A percentile compares a stretch with the other conserved stretches of the same genome.
Conservation (phyloP, 345 rosid species). For the Citrus australasica region DNA sequence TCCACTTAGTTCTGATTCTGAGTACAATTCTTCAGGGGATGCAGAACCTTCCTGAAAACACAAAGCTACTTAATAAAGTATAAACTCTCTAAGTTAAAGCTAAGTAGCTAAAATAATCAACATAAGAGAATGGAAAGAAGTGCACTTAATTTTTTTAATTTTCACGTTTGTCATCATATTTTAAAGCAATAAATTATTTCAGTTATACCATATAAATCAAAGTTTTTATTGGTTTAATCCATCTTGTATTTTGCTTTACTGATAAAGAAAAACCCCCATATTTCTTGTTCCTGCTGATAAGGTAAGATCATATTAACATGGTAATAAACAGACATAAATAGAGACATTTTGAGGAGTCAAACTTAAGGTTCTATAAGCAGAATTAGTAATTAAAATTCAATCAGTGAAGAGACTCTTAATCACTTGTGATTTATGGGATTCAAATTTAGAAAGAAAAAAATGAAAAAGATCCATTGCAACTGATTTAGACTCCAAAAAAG, state of each 20-base stretch:
- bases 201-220: neutral
- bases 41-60: constrained; percentile 71
- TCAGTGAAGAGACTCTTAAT: neutral
- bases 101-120: constrained; percentile 8
- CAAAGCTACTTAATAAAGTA: constrained; percentile 17
- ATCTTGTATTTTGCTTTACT: neutral
- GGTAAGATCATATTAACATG: neutral
- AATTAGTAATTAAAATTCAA: neutral
- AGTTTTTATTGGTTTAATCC: neutral
- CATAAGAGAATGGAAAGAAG: neutral
- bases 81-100: constrained; percentile 22
- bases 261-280: neutral
- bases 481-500: neutral
- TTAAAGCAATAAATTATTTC: neutral
- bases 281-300: neutral
- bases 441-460: neutral
- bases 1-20: constrained; percentile 77
- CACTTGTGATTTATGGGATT: neutral
- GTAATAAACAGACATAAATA: neutral
- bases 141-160: neutral
- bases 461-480: neutral
- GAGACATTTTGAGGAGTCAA: neutral
- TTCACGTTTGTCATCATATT: neutral
- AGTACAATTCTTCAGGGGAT: constrained; percentile 75
- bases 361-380: neutral